These are phyloP conservation scores for Anastatica hierochuntica DNA, from an alignment of 345 rosid genomes.

Conservation along the genomic window DNA sequence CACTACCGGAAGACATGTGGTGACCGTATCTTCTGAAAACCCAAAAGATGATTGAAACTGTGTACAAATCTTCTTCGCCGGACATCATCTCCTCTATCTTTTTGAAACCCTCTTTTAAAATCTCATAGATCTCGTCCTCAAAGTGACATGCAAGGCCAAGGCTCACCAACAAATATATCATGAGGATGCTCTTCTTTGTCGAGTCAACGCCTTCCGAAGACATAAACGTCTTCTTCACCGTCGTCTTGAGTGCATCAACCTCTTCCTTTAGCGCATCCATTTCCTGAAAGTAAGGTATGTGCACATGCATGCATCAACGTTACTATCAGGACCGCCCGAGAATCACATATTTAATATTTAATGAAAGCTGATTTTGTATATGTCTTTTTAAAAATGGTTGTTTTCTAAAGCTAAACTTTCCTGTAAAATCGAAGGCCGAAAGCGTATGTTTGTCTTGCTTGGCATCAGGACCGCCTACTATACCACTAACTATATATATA, in stretches of 20 bases:
- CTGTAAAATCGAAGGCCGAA: no score
- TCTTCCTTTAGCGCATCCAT: background rate
- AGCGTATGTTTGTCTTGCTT: no score
- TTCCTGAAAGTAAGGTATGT: background rate
- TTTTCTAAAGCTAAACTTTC: no score
- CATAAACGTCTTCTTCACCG: background rate
- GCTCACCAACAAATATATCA: background rate
- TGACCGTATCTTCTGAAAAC: constrained; percentile 7
- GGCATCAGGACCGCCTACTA: no score
- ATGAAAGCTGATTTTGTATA: no score
- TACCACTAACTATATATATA: background rate
- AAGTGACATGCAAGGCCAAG: constrained; percentile 8
- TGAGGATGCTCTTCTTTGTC: background rate
- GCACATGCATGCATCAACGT: background rate
- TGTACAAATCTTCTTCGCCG: constrained; percentile 7
- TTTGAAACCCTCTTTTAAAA: background rate
- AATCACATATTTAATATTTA: no score
- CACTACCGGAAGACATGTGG: constrained; percentile 2
- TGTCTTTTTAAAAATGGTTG: no score
- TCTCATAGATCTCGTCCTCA: constrained; percentile 1
- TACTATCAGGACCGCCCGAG: no score
- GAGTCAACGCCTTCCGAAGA: background rate
- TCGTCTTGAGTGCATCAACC: background rate
- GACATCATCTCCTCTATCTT: background rate
- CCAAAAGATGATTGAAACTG: constrained; percentile 4